A percentile compares a stretch with the other conserved stretches of the same genome.
Evolutionary conservation across 73 alveolate species (phyloP).

Genomic region (Strombidium stylifer): DNA sequence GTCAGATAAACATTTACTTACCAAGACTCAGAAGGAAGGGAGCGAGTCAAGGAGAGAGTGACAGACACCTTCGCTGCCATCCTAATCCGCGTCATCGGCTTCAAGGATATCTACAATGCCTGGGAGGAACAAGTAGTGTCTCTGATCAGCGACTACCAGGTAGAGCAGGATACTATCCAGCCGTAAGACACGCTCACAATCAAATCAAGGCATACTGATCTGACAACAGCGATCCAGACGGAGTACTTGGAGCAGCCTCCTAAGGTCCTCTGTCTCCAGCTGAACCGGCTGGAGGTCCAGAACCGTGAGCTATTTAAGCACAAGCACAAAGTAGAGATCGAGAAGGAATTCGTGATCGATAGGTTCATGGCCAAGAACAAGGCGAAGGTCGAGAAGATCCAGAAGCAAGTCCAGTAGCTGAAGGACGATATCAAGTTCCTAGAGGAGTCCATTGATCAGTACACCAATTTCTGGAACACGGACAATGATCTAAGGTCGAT

Average conservation of each 20-base stretch:
- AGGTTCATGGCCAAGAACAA: constrained; percentile 4
- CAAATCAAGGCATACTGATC: not conserved
- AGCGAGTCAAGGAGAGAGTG: constrained; percentile 8
- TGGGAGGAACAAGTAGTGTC: not conserved
- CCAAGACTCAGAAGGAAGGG: constrained; percentile 6
- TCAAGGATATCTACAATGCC: constrained; percentile 6
- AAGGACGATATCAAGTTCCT: not conserved
- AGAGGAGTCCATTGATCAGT: not conserved
- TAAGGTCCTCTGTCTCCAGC: not conserved
- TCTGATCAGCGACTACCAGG: not conserved
- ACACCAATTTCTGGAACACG: not conserved
- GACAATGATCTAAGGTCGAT: not conserved
- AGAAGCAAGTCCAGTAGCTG: not conserved
- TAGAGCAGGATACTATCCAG: not conserved
- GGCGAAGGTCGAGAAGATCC: not conserved
- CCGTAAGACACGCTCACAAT: not conserved
- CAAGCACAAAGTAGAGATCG: not conserved
- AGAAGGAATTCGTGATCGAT: constrained; percentile 13
- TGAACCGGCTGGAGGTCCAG: not conserved
- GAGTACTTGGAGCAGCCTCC: constrained; percentile 1
- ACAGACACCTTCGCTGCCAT: not conserved
- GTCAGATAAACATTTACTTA: not conserved
- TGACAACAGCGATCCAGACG: not conserved
- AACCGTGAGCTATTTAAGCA: not conserved
- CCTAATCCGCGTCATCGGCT: not conserved